Conservation (phyloP, 441 rosid species). For the Sinapis alba region DNA sequence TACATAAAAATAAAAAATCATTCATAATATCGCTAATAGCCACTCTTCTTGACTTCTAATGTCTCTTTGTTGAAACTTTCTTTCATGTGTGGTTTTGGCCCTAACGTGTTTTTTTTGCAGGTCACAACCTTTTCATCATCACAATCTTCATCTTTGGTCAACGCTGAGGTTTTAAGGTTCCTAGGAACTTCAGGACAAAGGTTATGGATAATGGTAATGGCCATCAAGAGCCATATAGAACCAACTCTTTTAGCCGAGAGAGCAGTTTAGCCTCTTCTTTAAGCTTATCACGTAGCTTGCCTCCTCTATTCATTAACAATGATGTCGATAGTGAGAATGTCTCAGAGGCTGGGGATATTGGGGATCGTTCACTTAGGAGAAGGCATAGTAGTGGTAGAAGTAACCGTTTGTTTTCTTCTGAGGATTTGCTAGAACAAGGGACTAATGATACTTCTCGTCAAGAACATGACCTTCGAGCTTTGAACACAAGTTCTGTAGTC, state of each 20-base stretch:
- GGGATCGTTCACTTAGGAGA: conserved; percentile 68
- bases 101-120: neutral
- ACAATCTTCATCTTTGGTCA: conserved; percentile 14
- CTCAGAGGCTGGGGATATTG: conserved; percentile 51
- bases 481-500: conserved; percentile 34
- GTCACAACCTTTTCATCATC: neutral
- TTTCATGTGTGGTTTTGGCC: neutral
- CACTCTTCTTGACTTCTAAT: neutral
- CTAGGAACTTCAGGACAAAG: neutral
- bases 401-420: conserved; percentile 44
- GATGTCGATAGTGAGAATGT: conserved; percentile 60
- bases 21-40: neutral
- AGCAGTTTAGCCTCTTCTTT: neutral
- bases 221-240: conserved; percentile 31
- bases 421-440: conserved; percentile 44
- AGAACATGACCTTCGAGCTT: conserved; percentile 34
- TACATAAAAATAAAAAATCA: neutral
- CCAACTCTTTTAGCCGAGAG: conserved; percentile 45
- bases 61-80: neutral
- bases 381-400: conserved; percentile 55
- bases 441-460: conserved; percentile 23
- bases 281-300: neutral
- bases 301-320: conserved; percentile 41
- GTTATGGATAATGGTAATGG: conserved; percentile 52
- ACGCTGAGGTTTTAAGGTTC: neutral